phyloP scores from a whole-genome alignment of 139 green algal genomes.

The Micractinium sp. region DNA sequence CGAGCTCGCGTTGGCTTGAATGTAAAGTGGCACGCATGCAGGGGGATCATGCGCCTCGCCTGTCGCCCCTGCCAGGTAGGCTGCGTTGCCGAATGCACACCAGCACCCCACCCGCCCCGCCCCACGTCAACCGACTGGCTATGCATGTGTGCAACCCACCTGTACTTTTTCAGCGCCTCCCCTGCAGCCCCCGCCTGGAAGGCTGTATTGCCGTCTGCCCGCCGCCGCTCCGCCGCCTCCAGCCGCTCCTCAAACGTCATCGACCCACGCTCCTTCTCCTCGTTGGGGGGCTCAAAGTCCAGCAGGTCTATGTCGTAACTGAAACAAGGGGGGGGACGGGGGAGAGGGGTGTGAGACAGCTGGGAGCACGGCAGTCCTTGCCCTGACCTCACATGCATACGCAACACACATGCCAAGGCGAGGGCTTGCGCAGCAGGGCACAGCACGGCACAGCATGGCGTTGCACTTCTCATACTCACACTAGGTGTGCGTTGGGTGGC shows the following conservation, averaged over 20 bases:
- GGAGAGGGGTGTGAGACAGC: not conserved
- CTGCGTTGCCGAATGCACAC: constrained; percentile 77
- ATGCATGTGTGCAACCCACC: not conserved
- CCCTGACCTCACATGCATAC: not conserved
- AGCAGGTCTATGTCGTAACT: constrained; percentile 71
- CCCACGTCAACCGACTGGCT: too few relatives aligned
- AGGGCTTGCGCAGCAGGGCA: not conserved
- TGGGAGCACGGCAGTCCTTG: not conserved
- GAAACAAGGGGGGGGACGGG: not conserved
- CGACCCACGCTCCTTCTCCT: constrained; percentile 23
- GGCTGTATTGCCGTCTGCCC: constrained; percentile 71
- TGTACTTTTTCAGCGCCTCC: constrained; percentile 71
- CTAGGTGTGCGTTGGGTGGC: constrained; percentile 64
- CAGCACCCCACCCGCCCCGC: too few relatives aligned
- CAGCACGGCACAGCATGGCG: not conserved
- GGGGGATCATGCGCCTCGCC: constrained; percentile 52
- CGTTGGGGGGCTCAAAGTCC: constrained; percentile 63
- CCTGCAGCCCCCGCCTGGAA: constrained; percentile 57
- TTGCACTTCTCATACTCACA: not conserved
- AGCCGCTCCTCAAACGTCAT: constrained; percentile 60
- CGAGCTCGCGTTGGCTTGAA: not conserved
- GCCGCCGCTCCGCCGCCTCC: constrained; percentile 73
- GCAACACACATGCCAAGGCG: not conserved
- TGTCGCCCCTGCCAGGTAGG: constrained; percentile 58
- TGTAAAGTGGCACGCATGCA: not conserved